Percentiles rank a stretch among this genome's conserved stretches.
Evolutionary conservation across 352 stramenopile species (phyloP).

Genomic region (Phytopythium helicoides): DNA sequence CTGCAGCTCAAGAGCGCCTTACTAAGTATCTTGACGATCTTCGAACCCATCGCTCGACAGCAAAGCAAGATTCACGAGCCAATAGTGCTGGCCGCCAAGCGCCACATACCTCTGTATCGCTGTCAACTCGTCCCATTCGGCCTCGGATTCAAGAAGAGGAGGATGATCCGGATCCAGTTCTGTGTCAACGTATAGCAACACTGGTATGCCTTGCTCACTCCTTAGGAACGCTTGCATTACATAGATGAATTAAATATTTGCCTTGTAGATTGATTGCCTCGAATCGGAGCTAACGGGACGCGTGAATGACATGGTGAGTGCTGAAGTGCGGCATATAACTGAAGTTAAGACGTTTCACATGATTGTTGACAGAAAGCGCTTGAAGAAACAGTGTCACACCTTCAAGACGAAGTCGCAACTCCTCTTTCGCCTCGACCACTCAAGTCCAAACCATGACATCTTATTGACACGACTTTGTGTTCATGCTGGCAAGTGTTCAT

Average conservation of each 20-base stretch:
- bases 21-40: constrained; percentile 13
- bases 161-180: constrained; percentile 25
- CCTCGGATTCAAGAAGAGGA: neutral
- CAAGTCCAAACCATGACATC: neutral
- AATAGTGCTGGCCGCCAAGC: neutral
- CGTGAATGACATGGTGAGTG: constrained; percentile 5
- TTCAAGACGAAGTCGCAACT: neutral
- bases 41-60: neutral
- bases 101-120: neutral
- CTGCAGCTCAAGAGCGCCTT: constrained; percentile 11
- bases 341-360: neutral
- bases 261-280: constrained; percentile 4
- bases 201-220: constrained; percentile 16
- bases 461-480: too few relatives aligned
- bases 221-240: neutral
- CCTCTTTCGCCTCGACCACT: neutral
- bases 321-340: neutral
- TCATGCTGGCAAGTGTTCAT: too few relatives aligned
- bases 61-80: constrained; percentile 3
- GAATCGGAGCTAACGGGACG: constrained; percentile 5
- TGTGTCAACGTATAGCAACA: constrained; percentile 29
- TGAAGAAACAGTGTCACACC: neutral
- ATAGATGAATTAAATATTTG: neutral
- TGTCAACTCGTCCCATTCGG: neutral
- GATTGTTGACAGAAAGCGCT: neutral